phyloP scores from a whole-genome alignment of 441 rosid genomes.

The Cnidoscolus chayamansa region DNA sequence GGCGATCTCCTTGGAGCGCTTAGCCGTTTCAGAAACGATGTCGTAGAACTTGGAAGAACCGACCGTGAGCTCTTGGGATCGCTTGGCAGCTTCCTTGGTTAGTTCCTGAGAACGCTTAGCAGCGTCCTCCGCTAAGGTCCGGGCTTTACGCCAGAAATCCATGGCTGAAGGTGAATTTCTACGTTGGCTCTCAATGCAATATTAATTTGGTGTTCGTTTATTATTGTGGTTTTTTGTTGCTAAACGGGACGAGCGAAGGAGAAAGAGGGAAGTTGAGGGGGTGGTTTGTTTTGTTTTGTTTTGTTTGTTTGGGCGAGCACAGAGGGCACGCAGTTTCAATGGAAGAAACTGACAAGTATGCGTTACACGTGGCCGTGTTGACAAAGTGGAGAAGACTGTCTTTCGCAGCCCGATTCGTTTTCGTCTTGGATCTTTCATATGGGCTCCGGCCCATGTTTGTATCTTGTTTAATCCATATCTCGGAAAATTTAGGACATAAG shows the following conservation, averaged over 20 bases:
- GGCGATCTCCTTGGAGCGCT: constrained; percentile 55
- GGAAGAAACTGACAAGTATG: background rate
- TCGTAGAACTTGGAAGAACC: constrained; percentile 53
- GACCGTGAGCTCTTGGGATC: constrained; percentile 51
- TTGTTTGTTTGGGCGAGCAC: background rate
- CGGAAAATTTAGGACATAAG: constrained; percentile 28
- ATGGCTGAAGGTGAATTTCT: constrained; percentile 14
- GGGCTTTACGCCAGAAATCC: constrained; percentile 53
- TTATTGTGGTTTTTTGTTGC: background rate
- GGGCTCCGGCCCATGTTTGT: too few species aligned
- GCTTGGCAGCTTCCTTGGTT: constrained; percentile 64
- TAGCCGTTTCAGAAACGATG: constrained; percentile 42
- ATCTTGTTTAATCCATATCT: too few species aligned
- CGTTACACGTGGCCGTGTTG: background rate
- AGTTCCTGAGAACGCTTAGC: constrained; percentile 42
- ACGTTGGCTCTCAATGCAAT: background rate
- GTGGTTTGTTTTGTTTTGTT: background rate
- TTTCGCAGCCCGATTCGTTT: too few species aligned
- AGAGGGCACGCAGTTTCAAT: background rate
- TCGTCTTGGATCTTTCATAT: too few species aligned
- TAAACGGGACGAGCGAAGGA: background rate
- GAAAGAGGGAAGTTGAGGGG: background rate
- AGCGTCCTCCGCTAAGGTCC: constrained; percentile 52
- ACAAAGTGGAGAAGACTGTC: background rate
- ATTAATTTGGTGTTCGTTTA: background rate